Conservation (phyloP, 768 basidiomycete genomes). For the Suillus subaureus region DNA sequence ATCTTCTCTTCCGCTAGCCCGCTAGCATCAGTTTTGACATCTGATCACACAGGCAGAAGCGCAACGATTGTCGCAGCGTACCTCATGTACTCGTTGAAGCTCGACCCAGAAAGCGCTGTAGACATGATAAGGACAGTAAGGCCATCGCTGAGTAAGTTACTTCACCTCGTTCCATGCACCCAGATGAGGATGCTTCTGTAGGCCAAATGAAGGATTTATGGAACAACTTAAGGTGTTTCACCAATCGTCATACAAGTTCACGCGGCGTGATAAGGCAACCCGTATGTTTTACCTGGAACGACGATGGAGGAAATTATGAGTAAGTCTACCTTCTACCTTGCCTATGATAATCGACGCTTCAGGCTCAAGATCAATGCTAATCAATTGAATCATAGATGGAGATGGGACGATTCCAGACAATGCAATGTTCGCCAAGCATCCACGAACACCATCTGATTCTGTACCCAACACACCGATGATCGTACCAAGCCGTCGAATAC, state of each 20-base stretch:
- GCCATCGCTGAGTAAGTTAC: constrained; percentile 64
- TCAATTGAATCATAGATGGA: constrained; percentile 53
- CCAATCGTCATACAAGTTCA: constrained; percentile 67
- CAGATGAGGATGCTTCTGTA: constrained; percentile 30
- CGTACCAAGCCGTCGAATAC: constrained; percentile 63
- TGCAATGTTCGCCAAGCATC: constrained; percentile 78
- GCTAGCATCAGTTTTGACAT: constrained; percentile 13
- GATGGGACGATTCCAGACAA: constrained; percentile 65
- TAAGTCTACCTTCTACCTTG: constrained; percentile 39
- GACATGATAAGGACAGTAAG: constrained; percentile 66
- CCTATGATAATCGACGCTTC: background rate
- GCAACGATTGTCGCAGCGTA: constrained; percentile 87
- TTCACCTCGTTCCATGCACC: background rate
- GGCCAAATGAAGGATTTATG: constrained; percentile 87
- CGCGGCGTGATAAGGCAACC: constrained; percentile 65
- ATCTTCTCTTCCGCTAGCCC: background rate
- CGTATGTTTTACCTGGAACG: constrained; percentile 86
- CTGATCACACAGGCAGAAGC: constrained; percentile 63
- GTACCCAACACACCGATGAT: constrained; percentile 58
- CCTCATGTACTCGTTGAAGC: constrained; percentile 72
- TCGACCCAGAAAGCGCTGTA: constrained; percentile 64
- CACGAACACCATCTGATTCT: constrained; percentile 65
- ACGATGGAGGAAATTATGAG: constrained; percentile 78
- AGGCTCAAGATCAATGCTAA: constrained; percentile 4
- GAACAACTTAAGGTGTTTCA: constrained; percentile 82